A percentile compares a stretch with the other conserved stretches of the same genome.
These are phyloP conservation scores for Yamadazyma atmosphaerica DNA, from an alignment of 1,139 yeast species.

Conservation along the genomic window DNA sequence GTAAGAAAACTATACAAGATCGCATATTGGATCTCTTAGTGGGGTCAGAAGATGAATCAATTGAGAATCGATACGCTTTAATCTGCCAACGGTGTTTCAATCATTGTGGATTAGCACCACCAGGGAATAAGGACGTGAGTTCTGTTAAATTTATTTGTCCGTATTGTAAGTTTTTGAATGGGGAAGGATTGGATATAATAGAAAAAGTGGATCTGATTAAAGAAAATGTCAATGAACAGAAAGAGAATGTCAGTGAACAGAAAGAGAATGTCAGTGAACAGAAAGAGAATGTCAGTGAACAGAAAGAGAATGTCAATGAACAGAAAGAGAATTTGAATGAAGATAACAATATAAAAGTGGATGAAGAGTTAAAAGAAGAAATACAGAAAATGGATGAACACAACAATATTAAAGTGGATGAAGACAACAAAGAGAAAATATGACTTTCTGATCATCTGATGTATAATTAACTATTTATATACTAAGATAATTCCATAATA, in stretches of 20 bases:
- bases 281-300: too few species aligned
- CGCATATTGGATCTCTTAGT: slow-evolving; percentile 53
- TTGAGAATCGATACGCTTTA: slow-evolving; percentile 67
- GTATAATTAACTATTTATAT: slow-evolving; percentile 4
- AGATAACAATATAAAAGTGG: too few species aligned
- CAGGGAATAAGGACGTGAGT: slow-evolving; percentile 55
- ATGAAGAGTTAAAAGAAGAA: background rate
- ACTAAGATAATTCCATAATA: slow-evolving; percentile 81
- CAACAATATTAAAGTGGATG: too few species aligned
- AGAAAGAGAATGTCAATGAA: too few species aligned
- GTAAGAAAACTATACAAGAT: slow-evolving; percentile 36
- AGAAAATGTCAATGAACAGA: too few species aligned
- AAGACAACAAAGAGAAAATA: too few species aligned
- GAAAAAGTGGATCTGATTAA: slow-evolving; percentile 2
- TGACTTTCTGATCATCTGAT: too few species aligned
- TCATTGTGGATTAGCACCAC: slow-evolving; percentile 86
- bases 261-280: too few species aligned
- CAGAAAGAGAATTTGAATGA: too few species aligned
- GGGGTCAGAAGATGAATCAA: slow-evolving; percentile 69
- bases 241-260: too few species aligned
- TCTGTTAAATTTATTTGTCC: slow-evolving; percentile 70
- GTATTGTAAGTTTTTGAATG: slow-evolving; percentile 64
- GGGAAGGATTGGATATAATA: slow-evolving; percentile 20
- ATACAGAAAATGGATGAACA: too few species aligned
- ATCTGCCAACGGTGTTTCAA: slow-evolving; percentile 64